Evolutionary conservation across 208 protist species (phyloP).

Genomic region (Trypanosoma boissoni): DNA sequence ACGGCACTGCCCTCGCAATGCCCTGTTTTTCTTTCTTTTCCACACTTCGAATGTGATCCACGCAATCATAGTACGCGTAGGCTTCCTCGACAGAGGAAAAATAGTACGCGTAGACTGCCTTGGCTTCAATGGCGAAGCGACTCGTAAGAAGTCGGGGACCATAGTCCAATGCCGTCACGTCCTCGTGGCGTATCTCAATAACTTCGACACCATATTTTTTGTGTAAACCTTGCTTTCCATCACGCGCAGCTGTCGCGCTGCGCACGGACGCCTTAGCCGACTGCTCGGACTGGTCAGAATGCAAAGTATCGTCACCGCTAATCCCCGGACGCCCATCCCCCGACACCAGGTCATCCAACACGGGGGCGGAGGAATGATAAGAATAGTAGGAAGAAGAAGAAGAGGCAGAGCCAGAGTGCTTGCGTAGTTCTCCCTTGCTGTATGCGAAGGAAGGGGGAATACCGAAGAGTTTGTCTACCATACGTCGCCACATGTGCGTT

Average conservation of each 20-base stretch:
- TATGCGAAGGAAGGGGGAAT: constrained; percentile 37
- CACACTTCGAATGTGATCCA: constrained; percentile 34
- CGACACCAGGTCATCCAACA: too few relatives aligned
- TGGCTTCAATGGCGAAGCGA: constrained; percentile 67
- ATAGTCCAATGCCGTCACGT: constrained; percentile 76
- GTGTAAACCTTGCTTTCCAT: too few relatives aligned
- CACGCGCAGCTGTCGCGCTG: neutral
- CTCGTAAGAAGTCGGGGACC: constrained; percentile 47
- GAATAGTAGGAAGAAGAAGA: too few relatives aligned
- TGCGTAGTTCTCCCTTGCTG: constrained; percentile 28
- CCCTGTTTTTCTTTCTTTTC: constrained; percentile 34
- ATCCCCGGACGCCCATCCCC: too few relatives aligned
- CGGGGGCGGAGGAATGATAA: too few relatives aligned
- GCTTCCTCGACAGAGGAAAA: constrained; percentile 50
- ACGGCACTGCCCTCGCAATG: constrained; percentile 27
- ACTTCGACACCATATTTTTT: constrained; percentile 69
- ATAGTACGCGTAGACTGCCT: constrained; percentile 47
- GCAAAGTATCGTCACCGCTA: too few relatives aligned
- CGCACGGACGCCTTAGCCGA: too few relatives aligned
- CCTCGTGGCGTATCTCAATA: constrained; percentile 54
- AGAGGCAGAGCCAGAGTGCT: neutral
- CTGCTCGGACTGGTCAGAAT: too few relatives aligned
- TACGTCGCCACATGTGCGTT: constrained; percentile 7
- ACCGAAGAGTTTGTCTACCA: constrained; percentile 24
- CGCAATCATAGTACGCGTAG: constrained; percentile 49